phyloP scores from a whole-genome alignment of 2,329 filamentous ascomycete genomes.

The Venturiaceae sp. region DNA sequence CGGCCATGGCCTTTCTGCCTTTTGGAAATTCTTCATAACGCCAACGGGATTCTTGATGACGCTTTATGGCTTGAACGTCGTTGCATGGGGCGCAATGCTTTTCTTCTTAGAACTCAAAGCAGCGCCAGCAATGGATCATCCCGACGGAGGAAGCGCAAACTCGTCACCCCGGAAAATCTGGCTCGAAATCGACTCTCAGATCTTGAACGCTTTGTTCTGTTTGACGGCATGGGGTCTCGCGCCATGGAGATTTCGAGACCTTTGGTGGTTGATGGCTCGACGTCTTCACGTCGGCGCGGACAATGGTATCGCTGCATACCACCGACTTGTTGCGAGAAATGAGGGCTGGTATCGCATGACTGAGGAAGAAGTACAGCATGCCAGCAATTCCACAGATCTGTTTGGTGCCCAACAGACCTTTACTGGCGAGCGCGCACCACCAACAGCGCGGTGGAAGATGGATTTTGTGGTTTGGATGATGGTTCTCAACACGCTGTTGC shows the following conservation, averaged over 20 bases:
- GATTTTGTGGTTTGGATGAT: constrained; percentile 74
- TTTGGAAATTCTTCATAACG: constrained; percentile 40
- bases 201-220: constrained; percentile 76
- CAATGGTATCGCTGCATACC: constrained; percentile 35
- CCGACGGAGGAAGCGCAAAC: constrained; percentile 58
- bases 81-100: constrained; percentile 87
- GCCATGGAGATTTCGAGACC: constrained; percentile 75
- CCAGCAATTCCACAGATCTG: constrained; percentile 29
- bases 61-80: constrained; percentile 70
- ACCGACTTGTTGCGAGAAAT: constrained; percentile 64
- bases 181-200: constrained; percentile 78
- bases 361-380: constrained; percentile 36
- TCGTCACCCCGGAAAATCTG: constrained; percentile 67
- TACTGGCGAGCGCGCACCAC: constrained; percentile 58
- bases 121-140: constrained; percentile 52
- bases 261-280: constrained; percentile 62
- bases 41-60: constrained; percentile 73
- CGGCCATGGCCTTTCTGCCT: constrained; percentile 47
- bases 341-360: constrained; percentile 64
- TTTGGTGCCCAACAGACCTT: constrained; percentile 53
- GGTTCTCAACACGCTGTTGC: constrained; percentile 68
- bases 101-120: constrained; percentile 74
- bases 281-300: constrained; percentile 34
- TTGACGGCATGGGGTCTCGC: constrained; percentile 76
- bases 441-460: constrained; percentile 64